Base-by-base conservation (phyloP, 1,284 basidiomycete genomes). In the Trichosporon coremiiforme region DNA sequence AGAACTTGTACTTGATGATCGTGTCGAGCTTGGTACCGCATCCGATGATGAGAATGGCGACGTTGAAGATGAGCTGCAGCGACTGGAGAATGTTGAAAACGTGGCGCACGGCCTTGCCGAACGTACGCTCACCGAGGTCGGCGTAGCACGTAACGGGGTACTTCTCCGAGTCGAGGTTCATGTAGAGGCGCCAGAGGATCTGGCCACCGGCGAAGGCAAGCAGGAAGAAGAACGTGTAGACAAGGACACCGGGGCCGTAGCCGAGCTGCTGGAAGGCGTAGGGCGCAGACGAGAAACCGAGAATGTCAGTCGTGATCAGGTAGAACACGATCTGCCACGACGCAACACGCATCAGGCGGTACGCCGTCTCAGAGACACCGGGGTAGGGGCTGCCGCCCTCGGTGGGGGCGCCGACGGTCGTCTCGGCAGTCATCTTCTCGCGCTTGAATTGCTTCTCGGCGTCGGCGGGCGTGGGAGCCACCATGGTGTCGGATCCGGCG, bases 231-330 rank as follows among this genome's bases (percentile, higher is more conserved):
- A 47, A 47, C n/a, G 69, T 70, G 68, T 69, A 78, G 15, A 78
- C 70, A 2, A 75, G 53, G 25, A 78, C 64, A 6, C 76, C 76
- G 5, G 78, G 76, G 0, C 67, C 75, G 36, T 75, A 72, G 3
- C 77, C 79, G 20, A 79, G 71, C n/a, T 68, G 38, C 17, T 70
- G 64, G 70, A 81, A 80, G 13, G 78, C 77, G 66, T 79, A 78
- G 0, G 79, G 78, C 0, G 80, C 77, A 53, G 78, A 77, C 71
- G 76, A 79, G 17, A 80, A 81, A 9, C 83, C 83, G 1, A 81
- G 70, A 47, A 83, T 75, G 68, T 76, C 74, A 5, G 70, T 69
- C 10, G 38, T 67, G 53, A 73, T 73, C 25, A 74, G 68, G 69
- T 68, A 74, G 64, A 74, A 70, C 20, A 72, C 71, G 17, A 72